Percentiles rank a stretch among this genome's conserved stretches.
These are phyloP conservation scores for Beauveria sp. DNA, from an alignment of 2,329 filamentous ascomycete genomes.

Conservation along the genomic window DNA sequence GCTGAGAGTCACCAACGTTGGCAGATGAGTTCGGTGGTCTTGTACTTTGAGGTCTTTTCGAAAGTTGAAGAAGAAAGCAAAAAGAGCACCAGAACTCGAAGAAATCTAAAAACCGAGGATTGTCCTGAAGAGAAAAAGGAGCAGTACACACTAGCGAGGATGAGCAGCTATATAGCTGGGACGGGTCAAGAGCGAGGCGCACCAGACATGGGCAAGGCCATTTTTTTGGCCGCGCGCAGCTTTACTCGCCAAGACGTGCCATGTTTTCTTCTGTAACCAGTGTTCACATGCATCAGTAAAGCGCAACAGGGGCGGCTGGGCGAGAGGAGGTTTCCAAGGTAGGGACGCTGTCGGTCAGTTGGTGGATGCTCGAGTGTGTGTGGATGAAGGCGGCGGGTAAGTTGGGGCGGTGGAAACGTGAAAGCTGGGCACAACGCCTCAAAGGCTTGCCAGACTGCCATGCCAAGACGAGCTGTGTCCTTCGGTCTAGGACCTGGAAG, in stretches of 20 bases:
- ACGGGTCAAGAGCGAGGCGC: not conserved
- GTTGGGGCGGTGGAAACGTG: slow-evolving; percentile 4
- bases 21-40: not conserved
- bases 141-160: not conserved
- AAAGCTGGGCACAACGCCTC: not conserved
- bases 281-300: not conserved
- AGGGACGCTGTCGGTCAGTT: not conserved
- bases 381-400: not conserved
- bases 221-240: not conserved
- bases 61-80: not conserved
- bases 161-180: slow-evolving; percentile 8
- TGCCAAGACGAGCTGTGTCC: slow-evolving; percentile 6
- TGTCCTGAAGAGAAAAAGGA: not conserved
- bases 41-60: not conserved
- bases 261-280: not conserved
- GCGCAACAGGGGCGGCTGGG: not conserved
- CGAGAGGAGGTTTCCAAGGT: not conserved
- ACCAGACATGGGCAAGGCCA: not conserved
- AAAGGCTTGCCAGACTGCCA: not conserved
- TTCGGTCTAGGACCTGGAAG: slow-evolving; percentile 5
- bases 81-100: not conserved
- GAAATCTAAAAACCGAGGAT: not conserved
- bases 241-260: not conserved
- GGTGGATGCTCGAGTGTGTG: not conserved
- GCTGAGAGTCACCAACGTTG: not conserved